A percentile compares a stretch with the other conserved stretches of the same genome.
Conservation (phyloP, 1,139 yeast species). For the Geotrichum macrosporum region DNA sequence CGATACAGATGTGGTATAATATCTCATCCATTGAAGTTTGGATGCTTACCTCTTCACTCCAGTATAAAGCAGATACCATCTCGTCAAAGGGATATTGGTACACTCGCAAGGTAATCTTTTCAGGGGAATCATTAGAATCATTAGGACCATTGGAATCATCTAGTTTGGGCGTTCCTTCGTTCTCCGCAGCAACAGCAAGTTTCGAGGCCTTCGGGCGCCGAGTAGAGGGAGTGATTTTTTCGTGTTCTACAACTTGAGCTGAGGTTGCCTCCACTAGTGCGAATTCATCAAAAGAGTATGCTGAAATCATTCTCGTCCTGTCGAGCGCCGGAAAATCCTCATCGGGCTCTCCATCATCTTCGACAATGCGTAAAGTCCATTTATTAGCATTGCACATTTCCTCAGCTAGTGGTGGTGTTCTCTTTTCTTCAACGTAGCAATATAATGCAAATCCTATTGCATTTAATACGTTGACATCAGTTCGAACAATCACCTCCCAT, state of each 20-base stretch:
- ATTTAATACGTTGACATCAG: constrained; percentile 40
- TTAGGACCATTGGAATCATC: constrained; percentile 5
- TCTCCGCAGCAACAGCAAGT: background rate
- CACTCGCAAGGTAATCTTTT: constrained; percentile 26
- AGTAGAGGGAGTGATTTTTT: constrained; percentile 34
- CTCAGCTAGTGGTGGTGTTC: constrained; percentile 34
- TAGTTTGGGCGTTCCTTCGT: constrained; percentile 5
- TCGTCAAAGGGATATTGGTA: constrained; percentile 39
- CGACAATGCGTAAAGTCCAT: constrained; percentile 44
- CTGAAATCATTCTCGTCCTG: constrained; percentile 40
- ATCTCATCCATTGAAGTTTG: constrained; percentile 31
- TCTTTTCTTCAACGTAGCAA: constrained; percentile 33
- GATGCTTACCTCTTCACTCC: constrained; percentile 29
- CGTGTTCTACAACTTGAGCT: constrained; percentile 36
- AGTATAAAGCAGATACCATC: constrained; percentile 33
- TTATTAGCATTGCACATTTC: constrained; percentile 39
- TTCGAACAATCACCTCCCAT: constrained; percentile 39
- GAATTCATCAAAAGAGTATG: constrained; percentile 45
- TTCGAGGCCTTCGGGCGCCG: constrained; percentile 8
- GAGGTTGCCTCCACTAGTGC: constrained; percentile 43
- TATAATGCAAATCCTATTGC: constrained; percentile 44
- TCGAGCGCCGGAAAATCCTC: constrained; percentile 47
- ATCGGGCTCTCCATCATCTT: constrained; percentile 47
- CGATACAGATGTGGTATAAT: constrained; percentile 36
- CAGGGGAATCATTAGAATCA: constrained; percentile 17